A percentile compares a stretch with the other conserved stretches of the same genome.
phyloP scores from a whole-genome alignment of 1,284 basidiomycete species.

The Pseudozyma thailandica region DNA sequence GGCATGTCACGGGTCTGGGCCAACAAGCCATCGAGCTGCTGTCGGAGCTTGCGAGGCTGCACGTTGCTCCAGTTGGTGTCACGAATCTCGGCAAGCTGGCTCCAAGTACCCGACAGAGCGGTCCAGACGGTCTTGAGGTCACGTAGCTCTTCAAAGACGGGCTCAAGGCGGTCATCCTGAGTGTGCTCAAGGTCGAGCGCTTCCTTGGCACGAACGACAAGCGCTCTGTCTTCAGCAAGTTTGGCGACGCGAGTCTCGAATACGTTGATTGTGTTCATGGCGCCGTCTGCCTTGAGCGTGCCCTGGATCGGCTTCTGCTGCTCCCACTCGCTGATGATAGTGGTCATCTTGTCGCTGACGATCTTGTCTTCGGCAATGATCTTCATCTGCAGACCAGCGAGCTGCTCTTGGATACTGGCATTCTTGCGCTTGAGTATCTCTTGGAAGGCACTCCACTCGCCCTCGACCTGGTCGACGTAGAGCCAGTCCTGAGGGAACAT shows the following conservation, averaged over 20 bases:
- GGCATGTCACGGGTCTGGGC: slow-evolving; percentile 97
- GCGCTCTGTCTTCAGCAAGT: slow-evolving; percentile 90
- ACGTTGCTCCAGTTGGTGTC: slow-evolving; percentile 87
- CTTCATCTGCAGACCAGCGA: slow-evolving; percentile 94
- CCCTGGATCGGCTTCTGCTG: slow-evolving; percentile 94
- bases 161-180: slow-evolving; percentile 88
- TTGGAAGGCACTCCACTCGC: slow-evolving; percentile 98
- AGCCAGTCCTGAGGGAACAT: slow-evolving; percentile 98
- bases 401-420: slow-evolving; percentile 96
- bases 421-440: slow-evolving; percentile 98
- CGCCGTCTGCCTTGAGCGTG: slow-evolving; percentile 90
- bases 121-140: slow-evolving; percentile 99
- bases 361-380: slow-evolving; percentile 99
- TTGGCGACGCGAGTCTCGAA: slow-evolving; percentile 90
- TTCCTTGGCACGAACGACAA: slow-evolving; percentile 94
- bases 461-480: slow-evolving; percentile 94
- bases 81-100: slow-evolving; percentile 86
- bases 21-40: slow-evolving; percentile 88
- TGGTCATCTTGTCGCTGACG: slow-evolving; percentile 75
- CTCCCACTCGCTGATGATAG: slow-evolving; percentile 93
- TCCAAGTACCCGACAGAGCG: slow-evolving; percentile 96
- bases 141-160: slow-evolving; percentile 91
- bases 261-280: slow-evolving; percentile 92
- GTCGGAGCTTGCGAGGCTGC: slow-evolving; percentile 91
- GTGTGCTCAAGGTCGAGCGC: slow-evolving; percentile 91